These are phyloP conservation scores for Lodderomyces parapsilosis DNA, from an alignment of 1,139 yeast species.

Conservation along the genomic window DNA sequence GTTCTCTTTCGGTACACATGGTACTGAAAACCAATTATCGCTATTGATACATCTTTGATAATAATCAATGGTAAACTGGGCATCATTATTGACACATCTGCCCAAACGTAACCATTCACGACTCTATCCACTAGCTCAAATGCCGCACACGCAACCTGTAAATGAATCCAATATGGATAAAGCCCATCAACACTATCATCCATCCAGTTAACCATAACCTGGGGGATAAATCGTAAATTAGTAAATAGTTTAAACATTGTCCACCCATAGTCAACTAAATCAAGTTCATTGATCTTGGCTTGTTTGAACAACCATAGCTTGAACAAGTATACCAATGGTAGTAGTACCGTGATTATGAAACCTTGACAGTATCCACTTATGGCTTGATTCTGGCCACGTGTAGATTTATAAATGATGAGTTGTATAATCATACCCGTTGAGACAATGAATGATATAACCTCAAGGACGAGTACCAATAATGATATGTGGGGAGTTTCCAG, in stretches of 20 bases:
- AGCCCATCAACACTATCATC: slow-evolving; percentile 19
- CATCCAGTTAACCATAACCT: slow-evolving; percentile 29
- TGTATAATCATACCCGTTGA: slow-evolving; percentile 8
- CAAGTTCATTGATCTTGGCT: slow-evolving; percentile 19
- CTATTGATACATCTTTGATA: slow-evolving; percentile 8
- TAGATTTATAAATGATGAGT: slow-evolving; percentile 16
- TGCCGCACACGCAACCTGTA: background rate
- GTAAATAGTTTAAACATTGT: slow-evolving; percentile 17
- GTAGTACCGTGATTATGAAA: slow-evolving; percentile 1
- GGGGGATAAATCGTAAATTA: slow-evolving; percentile 25
- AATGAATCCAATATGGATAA: slow-evolving; percentile 13
- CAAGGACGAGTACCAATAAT: slow-evolving; percentile 14
- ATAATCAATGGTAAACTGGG: slow-evolving; percentile 20
- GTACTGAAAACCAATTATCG: slow-evolving; percentile 14
- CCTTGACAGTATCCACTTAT: slow-evolving; percentile 7
- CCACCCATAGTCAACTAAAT: slow-evolving; percentile 31
- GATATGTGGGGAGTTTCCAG: slow-evolving; percentile 13
- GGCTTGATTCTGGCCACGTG: slow-evolving; percentile 24
- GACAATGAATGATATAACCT: slow-evolving; percentile 18
- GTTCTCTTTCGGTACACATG: slow-evolving; percentile 12
- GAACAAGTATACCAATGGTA: slow-evolving; percentile 10
- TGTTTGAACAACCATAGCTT: slow-evolving; percentile 9
- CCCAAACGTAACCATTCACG: slow-evolving; percentile 18
- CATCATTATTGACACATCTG: slow-evolving; percentile 25
- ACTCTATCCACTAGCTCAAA: slow-evolving; percentile 1